Percentiles rank a stretch among this genome's conserved stretches.
Evolutionary conservation across 345 rosid species (phyloP).

Genomic region (Citrus sinensis): DNA sequence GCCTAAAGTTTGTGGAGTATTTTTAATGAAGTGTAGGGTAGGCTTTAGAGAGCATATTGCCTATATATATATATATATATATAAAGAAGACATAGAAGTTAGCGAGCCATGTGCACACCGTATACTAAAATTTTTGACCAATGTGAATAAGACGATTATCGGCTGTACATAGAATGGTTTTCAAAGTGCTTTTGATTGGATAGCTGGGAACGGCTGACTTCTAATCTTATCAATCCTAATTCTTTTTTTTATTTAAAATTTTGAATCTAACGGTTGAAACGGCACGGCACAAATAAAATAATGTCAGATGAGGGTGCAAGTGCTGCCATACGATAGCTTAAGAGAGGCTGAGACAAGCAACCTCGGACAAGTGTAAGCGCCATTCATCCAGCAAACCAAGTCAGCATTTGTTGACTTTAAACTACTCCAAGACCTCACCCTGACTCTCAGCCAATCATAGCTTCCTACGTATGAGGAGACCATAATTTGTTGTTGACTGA

Average conservation of each 20-base stretch:
- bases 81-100: too few species aligned
- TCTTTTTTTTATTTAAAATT: too few species aligned
- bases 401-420: constrained; percentile 7
- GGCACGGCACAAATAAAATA: constrained; percentile 5
- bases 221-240: background rate
- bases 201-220: background rate
- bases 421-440: background rate
- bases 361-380: constrained; percentile 15
- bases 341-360: background rate
- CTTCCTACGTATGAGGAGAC: background rate
- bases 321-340: too few species aligned
- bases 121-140: background rate
- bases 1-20: background rate
- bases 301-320: background rate
- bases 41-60: too few species aligned
- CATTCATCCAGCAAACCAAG: background rate
- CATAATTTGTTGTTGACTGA: background rate
- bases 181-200: background rate
- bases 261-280: background rate
- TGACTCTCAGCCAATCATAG: background rate
- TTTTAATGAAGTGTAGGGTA: background rate
- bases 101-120: too few species aligned
- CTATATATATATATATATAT: too few species aligned
- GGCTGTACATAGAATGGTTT: background rate
- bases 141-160: background rate